Conservation (phyloP, 345 rosid species). For the Rhizophora mangle region DNA sequence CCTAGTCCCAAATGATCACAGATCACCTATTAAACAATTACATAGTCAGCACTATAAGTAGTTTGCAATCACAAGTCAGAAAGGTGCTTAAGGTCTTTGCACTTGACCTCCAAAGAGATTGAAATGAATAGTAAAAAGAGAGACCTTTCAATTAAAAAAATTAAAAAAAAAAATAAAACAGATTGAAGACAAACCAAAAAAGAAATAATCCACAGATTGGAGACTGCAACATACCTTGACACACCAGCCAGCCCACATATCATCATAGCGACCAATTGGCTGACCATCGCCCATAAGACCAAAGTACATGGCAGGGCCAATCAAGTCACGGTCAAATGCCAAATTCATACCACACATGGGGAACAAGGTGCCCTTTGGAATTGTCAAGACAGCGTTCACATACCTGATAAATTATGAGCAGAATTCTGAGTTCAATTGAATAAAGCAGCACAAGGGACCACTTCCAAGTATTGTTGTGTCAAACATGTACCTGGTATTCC, state of each 20-base stretch:
- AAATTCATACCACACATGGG: slow-evolving; percentile 99
- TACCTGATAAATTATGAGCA: slow-evolving; percentile 40
- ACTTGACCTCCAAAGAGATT: no score
- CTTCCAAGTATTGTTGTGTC: neutral
- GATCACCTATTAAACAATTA: slow-evolving; percentile 47
- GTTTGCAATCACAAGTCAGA: no score
- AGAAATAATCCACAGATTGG: neutral
- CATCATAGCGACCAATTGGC: slow-evolving; percentile 90
- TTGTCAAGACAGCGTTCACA: slow-evolving; percentile 86
- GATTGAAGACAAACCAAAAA: neutral
- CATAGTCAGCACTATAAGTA: neutral
- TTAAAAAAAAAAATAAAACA: neutral
- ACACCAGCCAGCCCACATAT: slow-evolving; percentile 99
- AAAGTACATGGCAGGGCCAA: slow-evolving; percentile 97
- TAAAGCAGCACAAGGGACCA: neutral
- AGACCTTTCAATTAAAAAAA: no score
- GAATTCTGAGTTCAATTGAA: neutral
- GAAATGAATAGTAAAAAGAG: no score
- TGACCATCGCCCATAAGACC: slow-evolving; percentile 99
- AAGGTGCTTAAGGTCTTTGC: no score
- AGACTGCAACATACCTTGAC: slow-evolving; percentile 44
- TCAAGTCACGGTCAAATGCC: slow-evolving; percentile 80
- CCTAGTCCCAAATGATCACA: slow-evolving; percentile 88
- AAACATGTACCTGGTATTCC: slow-evolving; percentile 70
- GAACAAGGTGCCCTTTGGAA: slow-evolving; percentile 90